Evolutionary conservation across 306 rosid species (phyloP), one percentile per base, ranked within the genome.

Genomic region (Gastrolobium villosum): DNA sequence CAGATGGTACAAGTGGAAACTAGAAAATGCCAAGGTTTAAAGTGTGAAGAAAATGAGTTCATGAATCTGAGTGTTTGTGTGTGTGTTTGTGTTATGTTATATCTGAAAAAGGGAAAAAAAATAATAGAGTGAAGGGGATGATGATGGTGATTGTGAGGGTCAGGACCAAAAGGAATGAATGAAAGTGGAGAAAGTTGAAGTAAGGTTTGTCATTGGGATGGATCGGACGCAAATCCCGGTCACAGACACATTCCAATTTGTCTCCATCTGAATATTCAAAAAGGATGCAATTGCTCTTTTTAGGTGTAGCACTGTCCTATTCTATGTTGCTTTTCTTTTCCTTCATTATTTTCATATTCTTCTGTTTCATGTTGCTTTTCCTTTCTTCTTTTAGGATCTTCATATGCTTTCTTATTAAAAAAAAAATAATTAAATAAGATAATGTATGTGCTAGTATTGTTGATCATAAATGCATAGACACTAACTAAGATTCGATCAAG

Each of bases 171-270:
- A 60, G 54, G 53, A 41, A 76, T 49, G 55, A 68, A 49, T 2
- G 3, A 74, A 67, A 65, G 55, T 11, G 65, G 34, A 44, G 55
- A 52, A 31, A 60, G 53, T 5, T 36, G 13, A 49, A 55, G 61
- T 37, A 61, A 73, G 26, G 55, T 62, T 65, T 49, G 56, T 56
- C 20, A 57, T 36, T 28, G 30, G 39, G 61, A 68, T 9, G 37
- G 37, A 79, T 61, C 39, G 32, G 3, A 75, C 78, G 52, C 46
- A 82, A 82, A 63, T 70, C 69, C 63, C 31, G 63, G 78, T 43
- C 71, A 68, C n/a, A 62, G 34, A 77, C 63, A 82, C 65, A 55
- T 56, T 46, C 72, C 61, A 65, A 55, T 65, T 77, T 83, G 86
- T 83, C 79, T 64, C 49, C 46, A 57, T 82, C 74, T 55, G 50